Percentiles rank a stretch among this genome's conserved stretches.
phyloP scores from a whole-genome alignment of 805 yeast genomes.

The Saturnispora zaruensis region DNA sequence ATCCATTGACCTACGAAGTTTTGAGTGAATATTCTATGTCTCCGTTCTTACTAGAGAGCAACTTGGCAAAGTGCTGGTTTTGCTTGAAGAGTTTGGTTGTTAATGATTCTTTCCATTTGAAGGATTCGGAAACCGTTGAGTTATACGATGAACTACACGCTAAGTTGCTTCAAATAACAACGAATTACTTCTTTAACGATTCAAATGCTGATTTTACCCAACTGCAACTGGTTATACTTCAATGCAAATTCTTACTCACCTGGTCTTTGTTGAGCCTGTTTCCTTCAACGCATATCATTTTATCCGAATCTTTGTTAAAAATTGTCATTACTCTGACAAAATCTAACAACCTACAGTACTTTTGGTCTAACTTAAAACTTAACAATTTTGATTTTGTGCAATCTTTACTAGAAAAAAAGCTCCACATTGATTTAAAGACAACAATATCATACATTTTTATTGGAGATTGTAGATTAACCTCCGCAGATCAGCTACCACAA shows the following conservation, averaged over 20 bases:
- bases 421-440: slow-evolving; percentile 7
- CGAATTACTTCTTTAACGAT: slow-evolving; percentile 17
- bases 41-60: slow-evolving; percentile 19
- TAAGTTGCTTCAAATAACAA: slow-evolving; percentile 18
- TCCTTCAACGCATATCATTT: slow-evolving; percentile 19
- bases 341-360: slow-evolving; percentile 15
- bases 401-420: neutral
- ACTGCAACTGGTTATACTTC: slow-evolving; percentile 15
- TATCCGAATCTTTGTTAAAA: slow-evolving; percentile 24
- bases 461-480: neutral
- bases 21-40: slow-evolving; percentile 19
- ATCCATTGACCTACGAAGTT: slow-evolving; percentile 16
- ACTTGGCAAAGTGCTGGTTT: slow-evolving; percentile 26
- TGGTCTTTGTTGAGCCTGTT: slow-evolving; percentile 24
- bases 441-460: slow-evolving; percentile 1
- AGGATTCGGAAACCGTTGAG: slow-evolving; percentile 8
- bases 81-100: slow-evolving; percentile 26
- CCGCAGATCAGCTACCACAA: neutral
- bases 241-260: slow-evolving; percentile 23
- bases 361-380: slow-evolving; percentile 19
- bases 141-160: slow-evolving; percentile 25
- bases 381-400: slow-evolving; percentile 2
- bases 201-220: slow-evolving; percentile 12
- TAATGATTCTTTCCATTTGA: slow-evolving; percentile 19
- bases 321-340: slow-evolving; percentile 14